Conservation (phyloP, 345 rosid species). For the Bruguiera sexangula region DNA sequence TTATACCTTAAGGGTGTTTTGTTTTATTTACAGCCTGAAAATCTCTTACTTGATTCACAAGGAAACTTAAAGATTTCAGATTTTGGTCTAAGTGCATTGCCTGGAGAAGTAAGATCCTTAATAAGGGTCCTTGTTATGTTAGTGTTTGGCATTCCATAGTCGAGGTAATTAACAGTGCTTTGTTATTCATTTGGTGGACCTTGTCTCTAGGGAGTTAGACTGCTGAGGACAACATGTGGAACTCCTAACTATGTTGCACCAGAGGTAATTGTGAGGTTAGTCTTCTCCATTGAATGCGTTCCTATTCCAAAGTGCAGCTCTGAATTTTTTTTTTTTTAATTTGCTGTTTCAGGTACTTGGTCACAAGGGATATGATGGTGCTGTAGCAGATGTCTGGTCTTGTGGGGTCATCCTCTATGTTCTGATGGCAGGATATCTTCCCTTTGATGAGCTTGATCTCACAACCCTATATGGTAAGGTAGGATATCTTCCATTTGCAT, state of each 20-base stretch:
- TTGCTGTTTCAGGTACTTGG: slow-evolving; percentile 66
- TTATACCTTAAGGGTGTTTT: slow-evolving; percentile 20
- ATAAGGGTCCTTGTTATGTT: neutral
- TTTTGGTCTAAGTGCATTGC: slow-evolving; percentile 93
- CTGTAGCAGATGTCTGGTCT: slow-evolving; percentile 96
- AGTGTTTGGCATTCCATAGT: neutral
- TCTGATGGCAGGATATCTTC: slow-evolving; percentile 94
- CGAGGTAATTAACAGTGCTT: slow-evolving; percentile 1
- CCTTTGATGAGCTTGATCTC: slow-evolving; percentile 96
- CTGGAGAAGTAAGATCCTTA: slow-evolving; percentile 57
- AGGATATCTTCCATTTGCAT: slow-evolving; percentile 26
- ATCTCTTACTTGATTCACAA: slow-evolving; percentile 86
- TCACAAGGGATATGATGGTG: slow-evolving; percentile 96
- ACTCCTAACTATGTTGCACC: slow-evolving; percentile 98
- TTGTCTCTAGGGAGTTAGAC: slow-evolving; percentile 64
- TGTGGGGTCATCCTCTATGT: slow-evolving; percentile 96
- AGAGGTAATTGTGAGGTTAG: slow-evolving; percentile 51
- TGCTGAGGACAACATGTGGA: slow-evolving; percentile 91
- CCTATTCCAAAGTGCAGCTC: slow-evolving; percentile 1
- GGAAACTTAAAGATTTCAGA: slow-evolving; percentile 91
- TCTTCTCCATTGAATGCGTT: neutral
- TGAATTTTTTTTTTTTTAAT: slow-evolving; percentile 10
- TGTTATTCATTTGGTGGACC: slow-evolving; percentile 11
- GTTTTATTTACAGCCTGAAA: slow-evolving; percentile 67
- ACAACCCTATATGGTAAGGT: slow-evolving; percentile 93